phyloP scores from a whole-genome alignment of 331 rosid genomes.

The Saraca asoca region DNA sequence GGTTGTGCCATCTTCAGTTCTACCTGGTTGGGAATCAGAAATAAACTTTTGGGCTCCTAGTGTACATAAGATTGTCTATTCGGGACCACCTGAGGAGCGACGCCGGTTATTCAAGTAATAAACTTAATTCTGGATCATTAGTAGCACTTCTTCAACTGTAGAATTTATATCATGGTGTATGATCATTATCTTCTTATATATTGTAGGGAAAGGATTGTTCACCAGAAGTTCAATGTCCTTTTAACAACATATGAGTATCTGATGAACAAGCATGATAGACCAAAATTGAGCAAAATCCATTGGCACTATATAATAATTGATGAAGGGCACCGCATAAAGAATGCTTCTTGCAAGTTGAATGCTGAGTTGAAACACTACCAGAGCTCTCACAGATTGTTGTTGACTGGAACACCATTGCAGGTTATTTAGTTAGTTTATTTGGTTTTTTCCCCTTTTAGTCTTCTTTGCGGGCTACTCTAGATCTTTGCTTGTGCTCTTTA shows the following conservation, averaged over 20 bases:
- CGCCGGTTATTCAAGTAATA: constrained; percentile 91
- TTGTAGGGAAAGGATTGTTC: constrained; percentile 92
- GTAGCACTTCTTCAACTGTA: not conserved
- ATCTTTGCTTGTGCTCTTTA: constrained; percentile 31
- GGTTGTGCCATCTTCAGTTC: constrained; percentile 97
- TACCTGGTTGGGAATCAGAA: constrained; percentile 99
- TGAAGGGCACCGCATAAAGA: constrained; percentile 99
- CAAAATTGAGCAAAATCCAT: constrained; percentile 88
- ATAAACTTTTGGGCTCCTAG: constrained; percentile 93
- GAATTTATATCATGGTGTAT: constrained; percentile 25
- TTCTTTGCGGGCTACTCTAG: constrained; percentile 45
- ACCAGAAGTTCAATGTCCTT: constrained; percentile 92
- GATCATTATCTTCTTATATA: constrained; percentile 37
- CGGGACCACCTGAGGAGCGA: constrained; percentile 96
- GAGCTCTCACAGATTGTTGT: constrained; percentile 96
- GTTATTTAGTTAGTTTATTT: constrained; percentile 36
- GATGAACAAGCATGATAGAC: constrained; percentile 99
- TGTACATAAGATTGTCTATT: constrained; percentile 72
- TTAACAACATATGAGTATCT: constrained; percentile 96
- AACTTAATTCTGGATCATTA: constrained; percentile 9
- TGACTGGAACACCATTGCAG: constrained; percentile 99
- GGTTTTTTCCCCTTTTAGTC: not conserved
- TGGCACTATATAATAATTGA: constrained; percentile 99
- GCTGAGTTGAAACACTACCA: constrained; percentile 91
- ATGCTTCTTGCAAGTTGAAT: constrained; percentile 99